Percentiles rank a stretch among this genome's conserved stretches.
phyloP scores from a whole-genome alignment of 1,139 yeast genomes.

The Eremothecium coryli region DNA sequence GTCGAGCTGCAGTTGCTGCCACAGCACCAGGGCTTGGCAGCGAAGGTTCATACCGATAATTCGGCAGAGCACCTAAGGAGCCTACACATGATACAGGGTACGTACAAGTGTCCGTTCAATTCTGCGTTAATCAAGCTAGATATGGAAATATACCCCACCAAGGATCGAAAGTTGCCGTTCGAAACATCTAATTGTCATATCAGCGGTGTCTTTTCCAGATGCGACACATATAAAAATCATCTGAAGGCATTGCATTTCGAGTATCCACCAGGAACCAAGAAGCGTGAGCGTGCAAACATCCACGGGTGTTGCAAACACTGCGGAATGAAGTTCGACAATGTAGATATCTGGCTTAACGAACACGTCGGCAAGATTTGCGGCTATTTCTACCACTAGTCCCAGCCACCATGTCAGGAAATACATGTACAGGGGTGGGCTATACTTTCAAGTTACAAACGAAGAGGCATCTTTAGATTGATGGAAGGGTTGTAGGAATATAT shows the following conservation, averaged over 20 bases:
- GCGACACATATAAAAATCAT: conserved; percentile 89
- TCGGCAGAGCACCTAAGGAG: conserved; percentile 20
- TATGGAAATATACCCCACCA: conserved; percentile 25
- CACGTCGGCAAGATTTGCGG: conserved; percentile 63
- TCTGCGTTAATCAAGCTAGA: conserved; percentile 26
- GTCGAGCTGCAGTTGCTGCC: background rate
- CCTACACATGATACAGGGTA: conserved; percentile 33
- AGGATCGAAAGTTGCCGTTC: conserved; percentile 16
- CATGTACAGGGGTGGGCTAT: too few species aligned
- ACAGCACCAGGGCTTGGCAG: conserved; percentile 4
- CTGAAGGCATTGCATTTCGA: conserved; percentile 82
- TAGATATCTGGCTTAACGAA: conserved; percentile 66
- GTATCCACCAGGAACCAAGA: conserved; percentile 80
- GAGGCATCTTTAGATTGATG: too few species aligned
- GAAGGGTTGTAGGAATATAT: too few species aligned
- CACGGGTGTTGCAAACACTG: conserved; percentile 74
- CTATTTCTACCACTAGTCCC: conserved; percentile 9
- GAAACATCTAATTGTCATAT: conserved; percentile 48
- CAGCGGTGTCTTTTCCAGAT: conserved; percentile 75
- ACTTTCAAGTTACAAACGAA: too few species aligned
- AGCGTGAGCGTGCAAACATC: conserved; percentile 60
- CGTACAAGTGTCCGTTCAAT: conserved; percentile 41
- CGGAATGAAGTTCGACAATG: conserved; percentile 51
- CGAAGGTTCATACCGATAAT: conserved; percentile 5
- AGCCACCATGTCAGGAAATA: background rate